Evolutionary conservation across 1,284 basidiomycete genomes (phyloP), one percentile per base, ranked within the genome.

Genomic region (Sporisorium iseilematis-ciliati): DNA sequence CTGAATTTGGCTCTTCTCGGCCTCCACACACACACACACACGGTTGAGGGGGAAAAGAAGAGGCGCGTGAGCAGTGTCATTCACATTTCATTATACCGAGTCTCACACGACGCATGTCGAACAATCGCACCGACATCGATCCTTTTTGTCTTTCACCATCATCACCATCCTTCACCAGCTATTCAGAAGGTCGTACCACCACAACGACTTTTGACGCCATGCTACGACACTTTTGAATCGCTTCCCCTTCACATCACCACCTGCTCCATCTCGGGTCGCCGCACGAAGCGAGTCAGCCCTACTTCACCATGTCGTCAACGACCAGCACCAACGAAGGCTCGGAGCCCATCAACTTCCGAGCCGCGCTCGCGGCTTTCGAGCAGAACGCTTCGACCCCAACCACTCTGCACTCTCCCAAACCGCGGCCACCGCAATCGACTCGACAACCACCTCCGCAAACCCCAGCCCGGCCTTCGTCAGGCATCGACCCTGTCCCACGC

Each of bases 311-410:
- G 67, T 31, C 57, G 6, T 16, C 54, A 16, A 7, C 43, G 23
- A 5, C 23, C n/a, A 49, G 48, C 35, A 38, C 10, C 3, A 20
- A n/a, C 48, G 49, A 57, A 10, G 57, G 67, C 48, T 60, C 64
- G 2, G 55, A 70, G 55, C 54, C 64, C 5, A 71, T 75, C 64
- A 71, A 75, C 61, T 75, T 75, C 33, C 73, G 65, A 20, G 67
- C 73, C 3, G 73, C 73, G 2, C 65, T 70, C 21, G 73, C 73
- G 8, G 73, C 73, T 8, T 75, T 75, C 46, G 60, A 75, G 25
- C 31, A 57, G 4, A 60, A 65, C 14, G 7, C 41, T 21, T 26
- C 51, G 16, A 7, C 62, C 8, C 38, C 51, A 4, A 38, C 38
- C 29, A 54, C 2, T 26, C 46, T 56, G 7, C 56, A 62, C 16